A percentile compares a stretch with the other conserved stretches of the same genome.
Conservation (phyloP, 73 alveolate genomes). For the Tetrahymena thermophila region DNA sequence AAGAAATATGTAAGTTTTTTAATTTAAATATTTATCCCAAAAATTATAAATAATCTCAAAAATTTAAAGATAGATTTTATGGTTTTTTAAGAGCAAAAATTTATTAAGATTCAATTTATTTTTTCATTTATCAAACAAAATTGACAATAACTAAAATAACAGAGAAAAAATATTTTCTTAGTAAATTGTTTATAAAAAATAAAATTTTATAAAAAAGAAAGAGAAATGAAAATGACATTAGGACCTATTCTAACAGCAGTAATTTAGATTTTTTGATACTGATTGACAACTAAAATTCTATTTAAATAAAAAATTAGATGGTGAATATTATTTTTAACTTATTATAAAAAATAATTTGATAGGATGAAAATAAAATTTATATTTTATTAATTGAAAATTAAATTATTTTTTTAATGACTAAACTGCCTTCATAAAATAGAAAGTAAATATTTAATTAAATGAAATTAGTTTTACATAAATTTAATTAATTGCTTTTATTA, state of each 20-base stretch:
- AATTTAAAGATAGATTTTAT: not conserved
- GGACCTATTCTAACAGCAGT: not conserved
- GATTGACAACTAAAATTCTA: not conserved
- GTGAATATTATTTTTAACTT: not conserved
- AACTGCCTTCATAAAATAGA: not conserved
- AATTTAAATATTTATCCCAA: too few species aligned
- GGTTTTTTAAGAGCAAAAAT: too few species aligned
- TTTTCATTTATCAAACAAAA: too few species aligned
- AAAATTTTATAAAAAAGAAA: not conserved
- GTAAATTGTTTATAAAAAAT: not conserved
- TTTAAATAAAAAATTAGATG: not conserved
- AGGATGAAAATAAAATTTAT: too few species aligned
- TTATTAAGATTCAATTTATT: too few species aligned
- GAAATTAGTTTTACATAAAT: not conserved
- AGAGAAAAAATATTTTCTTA: not conserved
- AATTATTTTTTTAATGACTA: not conserved
- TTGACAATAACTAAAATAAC: too few species aligned
- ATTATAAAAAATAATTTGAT: too few species aligned
- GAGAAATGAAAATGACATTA: not conserved
- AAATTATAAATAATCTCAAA: too few species aligned
- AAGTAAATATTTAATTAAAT: not conserved
- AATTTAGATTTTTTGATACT: not conserved
- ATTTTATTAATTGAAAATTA: not conserved
- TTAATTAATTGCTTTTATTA: not conserved
- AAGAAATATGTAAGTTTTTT: not conserved